Percentiles rank a stretch among this genome's conserved stretches.
Evolutionary conservation across 371 early-diverging fungal species (phyloP).

Genomic region (Mortierella sp.): DNA sequence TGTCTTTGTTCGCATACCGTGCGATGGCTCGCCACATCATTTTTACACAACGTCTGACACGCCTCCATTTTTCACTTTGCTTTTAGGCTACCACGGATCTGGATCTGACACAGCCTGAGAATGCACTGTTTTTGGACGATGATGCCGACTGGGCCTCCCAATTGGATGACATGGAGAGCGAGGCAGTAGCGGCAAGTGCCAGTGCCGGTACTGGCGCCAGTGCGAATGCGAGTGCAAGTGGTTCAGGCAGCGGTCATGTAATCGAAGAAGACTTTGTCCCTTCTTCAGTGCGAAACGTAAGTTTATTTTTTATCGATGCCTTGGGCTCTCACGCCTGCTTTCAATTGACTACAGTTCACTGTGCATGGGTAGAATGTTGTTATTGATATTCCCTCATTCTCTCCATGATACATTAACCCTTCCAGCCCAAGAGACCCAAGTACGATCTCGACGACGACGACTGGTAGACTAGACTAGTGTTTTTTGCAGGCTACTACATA

Average conservation of each 20-base stretch:
- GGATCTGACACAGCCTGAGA: conserved; percentile 42
- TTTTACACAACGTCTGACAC: not conserved
- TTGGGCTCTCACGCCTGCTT: too few species aligned
- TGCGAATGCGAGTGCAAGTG: not conserved
- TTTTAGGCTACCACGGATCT: not conserved
- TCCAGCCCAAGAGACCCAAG: conserved; percentile 24
- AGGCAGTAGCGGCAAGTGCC: conserved; percentile 12
- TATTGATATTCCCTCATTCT: not conserved
- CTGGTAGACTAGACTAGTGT: not conserved
- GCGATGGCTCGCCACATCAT: too few species aligned
- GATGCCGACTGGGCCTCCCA: conserved; percentile 37
- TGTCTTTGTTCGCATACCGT: too few species aligned
- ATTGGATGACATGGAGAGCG: conserved; percentile 45
- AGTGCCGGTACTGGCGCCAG: not conserved
- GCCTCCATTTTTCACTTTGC: not conserved
- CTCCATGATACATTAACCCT: not conserved
- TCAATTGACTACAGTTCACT: too few species aligned
- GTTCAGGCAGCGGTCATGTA: conserved; percentile 11
- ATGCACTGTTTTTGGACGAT: conserved; percentile 40
- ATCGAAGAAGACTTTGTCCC: conserved; percentile 33
- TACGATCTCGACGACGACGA: conserved; percentile 34
- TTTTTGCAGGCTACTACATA: not conserved
- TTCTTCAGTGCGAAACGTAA: conserved; percentile 19
- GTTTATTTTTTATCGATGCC: not conserved
- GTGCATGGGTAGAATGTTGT: too few species aligned